These are phyloP conservation scores for Xylariaceae sp. DNA, from an alignment of 2,329 filamentous ascomycete genomes.

Conservation along the genomic window DNA sequence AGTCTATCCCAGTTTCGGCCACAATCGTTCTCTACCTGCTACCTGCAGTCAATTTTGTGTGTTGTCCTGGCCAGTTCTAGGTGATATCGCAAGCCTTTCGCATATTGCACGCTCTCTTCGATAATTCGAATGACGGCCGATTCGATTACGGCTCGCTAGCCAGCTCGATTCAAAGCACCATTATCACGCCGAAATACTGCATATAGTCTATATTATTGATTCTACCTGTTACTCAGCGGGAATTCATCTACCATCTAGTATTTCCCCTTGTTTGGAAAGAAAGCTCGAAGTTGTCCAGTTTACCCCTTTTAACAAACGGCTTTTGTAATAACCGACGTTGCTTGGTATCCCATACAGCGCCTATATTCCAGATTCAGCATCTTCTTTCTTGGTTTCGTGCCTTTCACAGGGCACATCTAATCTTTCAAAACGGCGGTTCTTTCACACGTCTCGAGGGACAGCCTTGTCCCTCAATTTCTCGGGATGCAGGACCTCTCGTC, in stretches of 20 bases:
- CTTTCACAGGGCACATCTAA: constrained; percentile 59
- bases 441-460: constrained; percentile 80
- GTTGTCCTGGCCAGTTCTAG: constrained; percentile 32
- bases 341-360: constrained; percentile 36
- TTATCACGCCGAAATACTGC: constrained; percentile 26
- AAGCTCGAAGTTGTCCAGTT: constrained; percentile 34
- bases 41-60: constrained; percentile 21
- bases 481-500: constrained; percentile 89
- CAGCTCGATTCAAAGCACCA: constrained; percentile 25
- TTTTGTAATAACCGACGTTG: constrained; percentile 40
- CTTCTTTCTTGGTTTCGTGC: constrained; percentile 45
- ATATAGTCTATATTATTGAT: constrained; percentile 39
- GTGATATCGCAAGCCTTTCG: constrained; percentile 28
- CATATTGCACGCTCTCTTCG: constrained; percentile 25
- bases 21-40: constrained; percentile 17
- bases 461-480: constrained; percentile 83
- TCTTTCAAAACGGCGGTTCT: constrained; percentile 81
- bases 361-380: constrained; percentile 35
- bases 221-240: constrained; percentile 33
- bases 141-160: constrained; percentile 32
- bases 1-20: constrained; percentile 5
- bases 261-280: constrained; percentile 36
- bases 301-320: constrained; percentile 34
- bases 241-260: constrained; percentile 37
- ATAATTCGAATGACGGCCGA: constrained; percentile 27